phyloP scores from a whole-genome alignment of 1,284 basidiomycete genomes.

The Ceratobasidium sp. region DNA sequence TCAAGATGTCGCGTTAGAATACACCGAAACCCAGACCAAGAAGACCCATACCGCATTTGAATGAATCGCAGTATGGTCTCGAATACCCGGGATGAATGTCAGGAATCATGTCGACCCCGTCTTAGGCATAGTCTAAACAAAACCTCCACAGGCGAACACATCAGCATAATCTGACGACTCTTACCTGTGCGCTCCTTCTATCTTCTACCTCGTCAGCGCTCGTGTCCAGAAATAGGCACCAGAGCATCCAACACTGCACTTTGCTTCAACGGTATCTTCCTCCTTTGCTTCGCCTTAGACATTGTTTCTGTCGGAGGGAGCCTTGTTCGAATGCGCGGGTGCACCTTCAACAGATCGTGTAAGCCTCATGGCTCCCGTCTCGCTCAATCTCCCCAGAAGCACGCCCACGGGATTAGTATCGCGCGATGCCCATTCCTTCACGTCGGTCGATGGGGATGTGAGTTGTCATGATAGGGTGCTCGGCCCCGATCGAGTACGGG shows the following conservation, averaged over 20 bases:
- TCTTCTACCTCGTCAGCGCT: constrained; percentile 72
- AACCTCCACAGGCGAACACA: not conserved
- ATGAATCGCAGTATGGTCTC: constrained; percentile 75
- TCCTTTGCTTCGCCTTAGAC: constrained; percentile 52
- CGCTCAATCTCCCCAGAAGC: constrained; percentile 49
- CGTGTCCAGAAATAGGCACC: constrained; percentile 90
- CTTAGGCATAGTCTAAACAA: constrained; percentile 76
- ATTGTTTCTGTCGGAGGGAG: constrained; percentile 26
- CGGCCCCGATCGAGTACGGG: constrained; percentile 61
- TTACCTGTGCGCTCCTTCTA: constrained; percentile 79
- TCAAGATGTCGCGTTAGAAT: not conserved
- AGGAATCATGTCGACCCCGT: constrained; percentile 78
- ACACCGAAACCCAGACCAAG: constrained; percentile 55
- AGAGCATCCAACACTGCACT: constrained; percentile 74
- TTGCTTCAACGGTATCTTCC: constrained; percentile 67
- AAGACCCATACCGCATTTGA: constrained; percentile 62
- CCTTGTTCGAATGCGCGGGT: constrained; percentile 35
- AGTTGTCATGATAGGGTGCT: constrained; percentile 69
- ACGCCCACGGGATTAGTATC: constrained; percentile 71
- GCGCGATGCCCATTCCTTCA: constrained; percentile 60
- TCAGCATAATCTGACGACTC: constrained; percentile 46
- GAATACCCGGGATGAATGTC: constrained; percentile 86
- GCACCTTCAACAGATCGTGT: constrained; percentile 37
- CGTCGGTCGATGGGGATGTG: constrained; percentile 64
- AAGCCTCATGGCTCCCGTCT: constrained; percentile 29